phyloP scores from a whole-genome alignment of 1,284 basidiomycete genomes.

The Macrocybe sp. region DNA sequence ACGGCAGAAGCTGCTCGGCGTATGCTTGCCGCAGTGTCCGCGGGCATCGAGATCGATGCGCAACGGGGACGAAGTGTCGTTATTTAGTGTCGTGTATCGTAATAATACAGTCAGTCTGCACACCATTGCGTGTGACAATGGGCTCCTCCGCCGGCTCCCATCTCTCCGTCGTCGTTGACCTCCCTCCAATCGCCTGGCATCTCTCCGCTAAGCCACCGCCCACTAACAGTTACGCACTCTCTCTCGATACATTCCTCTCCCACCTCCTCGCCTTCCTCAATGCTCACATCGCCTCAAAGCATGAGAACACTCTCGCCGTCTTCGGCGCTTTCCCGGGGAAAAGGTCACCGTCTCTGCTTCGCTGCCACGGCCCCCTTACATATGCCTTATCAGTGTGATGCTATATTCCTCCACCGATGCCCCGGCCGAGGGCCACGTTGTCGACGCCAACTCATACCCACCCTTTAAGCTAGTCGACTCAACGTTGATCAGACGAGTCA shows the following conservation, averaged over 20 bases:
- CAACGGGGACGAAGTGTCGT: no score
- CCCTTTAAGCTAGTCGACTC: conserved; percentile 76
- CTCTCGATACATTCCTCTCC: conserved; percentile 65
- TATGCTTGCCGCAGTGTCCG: no score
- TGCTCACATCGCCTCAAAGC: conserved; percentile 84
- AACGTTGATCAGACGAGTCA: conserved; percentile 60
- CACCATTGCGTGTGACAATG: conserved; percentile 27
- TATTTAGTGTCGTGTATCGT: not conserved
- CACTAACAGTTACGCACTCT: conserved; percentile 45
- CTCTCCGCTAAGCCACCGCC: conserved; percentile 41
- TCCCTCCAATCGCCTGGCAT: conserved; percentile 81
- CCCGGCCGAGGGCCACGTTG: conserved; percentile 31
- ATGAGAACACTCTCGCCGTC: conserved; percentile 90
- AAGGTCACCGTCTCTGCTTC: conserved; percentile 42
- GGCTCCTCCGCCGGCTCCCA: conserved; percentile 52
- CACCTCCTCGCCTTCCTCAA: conserved; percentile 90
- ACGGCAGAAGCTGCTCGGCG: no score
- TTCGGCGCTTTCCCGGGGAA: conserved; percentile 85
- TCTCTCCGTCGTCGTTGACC: conserved; percentile 78
- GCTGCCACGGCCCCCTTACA: not conserved
- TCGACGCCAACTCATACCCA: conserved; percentile 78
- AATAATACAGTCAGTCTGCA: not conserved
- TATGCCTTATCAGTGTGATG: conserved; percentile 45
- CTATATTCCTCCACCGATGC: conserved; percentile 67
- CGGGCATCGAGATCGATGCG: no score